phyloP scores from a whole-genome alignment of 768 basidiomycete species.

The Phallus indusiatus region DNA sequence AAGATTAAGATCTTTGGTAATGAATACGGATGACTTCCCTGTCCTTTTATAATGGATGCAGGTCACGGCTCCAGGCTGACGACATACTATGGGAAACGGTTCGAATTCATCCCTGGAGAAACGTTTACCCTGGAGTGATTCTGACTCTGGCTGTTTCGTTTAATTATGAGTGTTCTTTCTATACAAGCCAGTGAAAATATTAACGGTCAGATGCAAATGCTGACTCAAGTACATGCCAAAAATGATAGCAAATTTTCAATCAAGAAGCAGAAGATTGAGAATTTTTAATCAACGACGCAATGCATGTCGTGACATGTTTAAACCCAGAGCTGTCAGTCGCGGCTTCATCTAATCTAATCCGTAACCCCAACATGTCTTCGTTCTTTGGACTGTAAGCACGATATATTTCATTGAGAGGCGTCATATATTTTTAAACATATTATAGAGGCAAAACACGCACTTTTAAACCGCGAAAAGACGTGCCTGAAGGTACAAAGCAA shows the following conservation, averaged over 20 bases:
- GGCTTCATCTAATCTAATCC: not conserved
- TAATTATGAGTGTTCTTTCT: too few species aligned
- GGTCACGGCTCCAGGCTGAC: too few species aligned
- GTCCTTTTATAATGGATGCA: not conserved
- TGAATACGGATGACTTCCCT: too few species aligned
- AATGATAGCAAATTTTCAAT: too few species aligned
- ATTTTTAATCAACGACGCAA: not conserved
- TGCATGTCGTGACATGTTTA: not conserved
- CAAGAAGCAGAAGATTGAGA: too few species aligned
- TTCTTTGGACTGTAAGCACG: constrained; percentile 75
- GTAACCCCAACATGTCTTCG: constrained; percentile 51
- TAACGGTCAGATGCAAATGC: too few species aligned
- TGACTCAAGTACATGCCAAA: too few species aligned
- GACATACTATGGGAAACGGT: too few species aligned
- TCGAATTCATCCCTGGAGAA: too few species aligned
- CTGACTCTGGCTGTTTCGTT: too few species aligned
- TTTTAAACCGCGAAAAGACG: constrained; percentile 93
- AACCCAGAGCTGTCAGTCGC: not conserved
- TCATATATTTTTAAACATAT: constrained; percentile 1
- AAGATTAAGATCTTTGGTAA: not conserved
- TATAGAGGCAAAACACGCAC: constrained; percentile 82
- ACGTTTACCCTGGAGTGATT: too few species aligned
- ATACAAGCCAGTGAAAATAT: too few species aligned
- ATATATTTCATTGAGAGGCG: constrained; percentile 6
- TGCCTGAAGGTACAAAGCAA: constrained; percentile 94